Conservation (phyloP, 495 filamentous ascomycete genomes). For the Tuber aestivum region DNA sequence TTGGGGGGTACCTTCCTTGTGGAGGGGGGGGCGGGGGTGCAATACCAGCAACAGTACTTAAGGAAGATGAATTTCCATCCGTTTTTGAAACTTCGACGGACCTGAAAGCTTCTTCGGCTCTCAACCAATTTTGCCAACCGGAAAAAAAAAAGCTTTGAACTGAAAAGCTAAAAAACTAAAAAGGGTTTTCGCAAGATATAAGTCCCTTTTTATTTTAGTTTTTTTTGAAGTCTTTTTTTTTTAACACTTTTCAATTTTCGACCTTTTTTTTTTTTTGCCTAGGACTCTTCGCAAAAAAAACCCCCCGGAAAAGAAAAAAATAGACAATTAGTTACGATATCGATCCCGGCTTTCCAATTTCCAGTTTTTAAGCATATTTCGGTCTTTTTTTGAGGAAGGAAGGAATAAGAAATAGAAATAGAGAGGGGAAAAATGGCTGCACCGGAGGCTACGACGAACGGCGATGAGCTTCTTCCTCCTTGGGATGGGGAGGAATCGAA, state of each 20-base stretch:
- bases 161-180: slow-evolving; percentile 1
- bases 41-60: background rate
- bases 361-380: background rate
- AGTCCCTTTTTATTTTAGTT: slow-evolving; percentile 6
- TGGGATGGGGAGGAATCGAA: background rate
- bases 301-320: background rate
- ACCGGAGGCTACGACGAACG: background rate
- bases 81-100: slow-evolving; percentile 7
- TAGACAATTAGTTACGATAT: slow-evolving; percentile 2
- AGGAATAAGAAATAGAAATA: background rate
- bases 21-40: background rate
- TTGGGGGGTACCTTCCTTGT: background rate
- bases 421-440: background rate
- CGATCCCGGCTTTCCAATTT: background rate
- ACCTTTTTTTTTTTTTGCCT: background rate
- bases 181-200: slow-evolving; percentile 6
- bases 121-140: slow-evolving; percentile 3
- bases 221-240: background rate
- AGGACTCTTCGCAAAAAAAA: background rate
- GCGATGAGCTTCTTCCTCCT: background rate
- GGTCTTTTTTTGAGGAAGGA: background rate
- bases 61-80: background rate
- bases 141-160: slow-evolving; percentile 1
- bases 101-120: slow-evolving; percentile 6
- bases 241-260: background rate